A percentile compares a stretch with the other conserved stretches of the same genome.
Evolutionary conservation across 2,329 filamentous ascomycete species (phyloP).

Genomic region (Chalaropsis thielavioides): DNA sequence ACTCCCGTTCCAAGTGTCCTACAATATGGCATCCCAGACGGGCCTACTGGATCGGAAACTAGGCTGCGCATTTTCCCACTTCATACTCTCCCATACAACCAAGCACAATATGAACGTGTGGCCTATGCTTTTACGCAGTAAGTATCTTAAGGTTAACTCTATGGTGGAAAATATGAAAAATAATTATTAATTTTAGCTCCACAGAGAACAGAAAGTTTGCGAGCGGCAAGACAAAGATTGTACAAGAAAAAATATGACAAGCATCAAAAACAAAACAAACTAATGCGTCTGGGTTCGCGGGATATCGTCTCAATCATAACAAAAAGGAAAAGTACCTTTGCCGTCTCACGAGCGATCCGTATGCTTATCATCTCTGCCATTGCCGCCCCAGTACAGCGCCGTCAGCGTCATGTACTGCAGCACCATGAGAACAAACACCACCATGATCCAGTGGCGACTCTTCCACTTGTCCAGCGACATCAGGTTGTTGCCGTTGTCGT

Average conservation of each 20-base stretch:
- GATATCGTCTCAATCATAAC: constrained; percentile 3
- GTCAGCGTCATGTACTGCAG: constrained; percentile 8
- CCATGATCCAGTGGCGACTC: constrained; percentile 4
- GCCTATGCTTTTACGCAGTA: no score
- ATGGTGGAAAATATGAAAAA: not conserved
- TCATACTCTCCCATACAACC: no score
- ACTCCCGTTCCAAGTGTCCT: no score
- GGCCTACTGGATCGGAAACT: no score
- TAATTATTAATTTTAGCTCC: not conserved
- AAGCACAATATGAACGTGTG: no score
- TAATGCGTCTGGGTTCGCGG: constrained; percentile 5
- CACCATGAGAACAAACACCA: constrained; percentile 3
- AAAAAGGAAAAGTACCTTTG: not conserved
- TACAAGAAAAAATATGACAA: not conserved
- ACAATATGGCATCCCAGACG: no score
- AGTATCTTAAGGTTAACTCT: no score
- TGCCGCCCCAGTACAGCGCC: constrained; percentile 3
- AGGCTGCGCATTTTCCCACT: no score
- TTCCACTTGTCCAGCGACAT: constrained; percentile 6
- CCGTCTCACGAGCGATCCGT: not conserved
- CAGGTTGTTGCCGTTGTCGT: not conserved
- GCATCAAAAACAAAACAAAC: not conserved
- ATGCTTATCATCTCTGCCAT: not conserved
- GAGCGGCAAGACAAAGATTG: not conserved
- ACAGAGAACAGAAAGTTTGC: not conserved